phyloP scores from a whole-genome alignment of 371 early-diverging fungal genomes.

The Mucor irregularis region DNA sequence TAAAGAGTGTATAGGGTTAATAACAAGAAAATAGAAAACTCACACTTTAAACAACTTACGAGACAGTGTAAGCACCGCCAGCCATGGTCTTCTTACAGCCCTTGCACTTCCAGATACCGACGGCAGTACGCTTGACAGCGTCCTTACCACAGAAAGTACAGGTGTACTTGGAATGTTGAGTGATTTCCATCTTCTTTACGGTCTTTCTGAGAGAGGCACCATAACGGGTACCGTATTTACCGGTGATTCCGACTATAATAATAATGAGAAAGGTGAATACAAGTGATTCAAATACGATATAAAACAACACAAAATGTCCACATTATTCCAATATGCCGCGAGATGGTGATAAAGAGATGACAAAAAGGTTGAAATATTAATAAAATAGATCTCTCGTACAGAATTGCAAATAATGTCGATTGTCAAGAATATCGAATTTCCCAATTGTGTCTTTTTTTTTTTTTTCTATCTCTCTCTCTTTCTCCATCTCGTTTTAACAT shows the following conservation, averaged over 20 bases:
- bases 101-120: slow-evolving; percentile 99
- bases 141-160: slow-evolving; percentile 99
- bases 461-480: neutral
- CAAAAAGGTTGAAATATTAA: neutral
- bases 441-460: neutral
- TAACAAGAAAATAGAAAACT: neutral
- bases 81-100: slow-evolving; percentile 97
- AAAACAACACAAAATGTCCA: too few relatives aligned
- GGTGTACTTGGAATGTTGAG: slow-evolving; percentile 99
- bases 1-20: slow-evolving; percentile 5
- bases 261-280: neutral
- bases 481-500: neutral
- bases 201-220: slow-evolving; percentile 99
- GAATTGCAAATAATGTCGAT: neutral
- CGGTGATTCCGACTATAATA: slow-evolving; percentile 15
- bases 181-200: slow-evolving; percentile 99
- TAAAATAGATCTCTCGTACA: neutral
- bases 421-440: neutral
- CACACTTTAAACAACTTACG: slow-evolving; percentile 43
- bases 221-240: slow-evolving; percentile 98
- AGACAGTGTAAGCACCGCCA: slow-evolving; percentile 99
- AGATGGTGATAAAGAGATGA: too few relatives aligned
- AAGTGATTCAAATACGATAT: too few relatives aligned
- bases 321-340: too few relatives aligned
- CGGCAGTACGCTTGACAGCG: slow-evolving; percentile 94